Evolutionary conservation across 2,329 filamentous ascomycete species (phyloP).

Genomic region (Furcasterigmium furcatum): DNA sequence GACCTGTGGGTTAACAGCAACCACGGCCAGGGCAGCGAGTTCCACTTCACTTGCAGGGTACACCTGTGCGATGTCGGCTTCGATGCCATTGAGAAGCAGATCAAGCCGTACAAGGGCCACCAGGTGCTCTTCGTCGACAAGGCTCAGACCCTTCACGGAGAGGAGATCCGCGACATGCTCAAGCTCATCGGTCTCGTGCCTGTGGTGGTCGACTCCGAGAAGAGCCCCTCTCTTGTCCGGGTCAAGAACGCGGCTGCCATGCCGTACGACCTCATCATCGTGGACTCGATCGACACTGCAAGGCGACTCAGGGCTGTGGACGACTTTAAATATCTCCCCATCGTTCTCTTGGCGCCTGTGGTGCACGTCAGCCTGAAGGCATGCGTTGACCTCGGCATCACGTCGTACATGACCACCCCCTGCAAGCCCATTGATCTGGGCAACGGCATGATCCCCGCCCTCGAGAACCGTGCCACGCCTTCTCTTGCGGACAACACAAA

Average conservation of each 20-base stretch:
- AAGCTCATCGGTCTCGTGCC: constrained; percentile 76
- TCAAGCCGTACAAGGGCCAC: constrained; percentile 88
- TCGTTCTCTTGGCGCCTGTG: constrained; percentile 84
- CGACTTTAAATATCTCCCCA: constrained; percentile 96
- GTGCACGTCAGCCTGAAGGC: constrained; percentile 92
- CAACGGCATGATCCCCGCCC: constrained; percentile 91
- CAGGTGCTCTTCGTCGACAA: constrained; percentile 95
- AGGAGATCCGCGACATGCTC: constrained; percentile 77
- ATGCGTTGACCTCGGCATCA: constrained; percentile 90
- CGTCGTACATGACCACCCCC: constrained; percentile 98
- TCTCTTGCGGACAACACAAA: constrained; percentile 90
- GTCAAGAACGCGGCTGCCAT: constrained; percentile 54
- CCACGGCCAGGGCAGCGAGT: constrained; percentile 86
- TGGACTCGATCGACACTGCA: constrained; percentile 92
- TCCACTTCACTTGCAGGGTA: constrained; percentile 94
- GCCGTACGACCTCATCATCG: constrained; percentile 91
- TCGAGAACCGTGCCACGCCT: constrained; percentile 90
- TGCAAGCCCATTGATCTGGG: constrained; percentile 91
- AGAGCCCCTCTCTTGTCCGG: constrained; percentile 54
- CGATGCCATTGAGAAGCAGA: constrained; percentile 73
- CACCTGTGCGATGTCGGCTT: constrained; percentile 79
- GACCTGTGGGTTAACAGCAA: constrained; percentile 95
- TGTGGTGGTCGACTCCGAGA: constrained; percentile 78
- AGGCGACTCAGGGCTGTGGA: constrained; percentile 80
- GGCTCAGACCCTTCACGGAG: constrained; percentile 72